Base-by-base conservation (phyloP, 2,329 filamentous ascomycete genomes). In the Alternaria conjuncta region DNA sequence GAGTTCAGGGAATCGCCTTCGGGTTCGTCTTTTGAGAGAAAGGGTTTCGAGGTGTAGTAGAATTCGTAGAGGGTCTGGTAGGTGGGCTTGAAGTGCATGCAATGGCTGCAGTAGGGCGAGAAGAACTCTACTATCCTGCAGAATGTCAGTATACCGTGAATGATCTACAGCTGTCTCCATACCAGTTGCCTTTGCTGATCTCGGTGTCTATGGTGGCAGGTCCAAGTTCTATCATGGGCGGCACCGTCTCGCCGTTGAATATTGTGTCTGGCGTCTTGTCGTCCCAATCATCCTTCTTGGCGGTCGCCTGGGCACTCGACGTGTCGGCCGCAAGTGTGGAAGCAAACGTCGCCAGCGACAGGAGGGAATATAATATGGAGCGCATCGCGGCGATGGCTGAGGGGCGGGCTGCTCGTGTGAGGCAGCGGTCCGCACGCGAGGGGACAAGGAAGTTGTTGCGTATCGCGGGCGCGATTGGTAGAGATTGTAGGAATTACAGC, bases 1-100 rank as follows among this genome's bases (percentile, higher is more conserved):
- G 87, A 86, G 75, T 90, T 90, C 45, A 88, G 78, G 1, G 85
- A 83, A 72, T 82, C 84, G 72, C 78, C 82, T 26, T 80, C 76
- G 47, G 82, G 83, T 10, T 83, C 80, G 21, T 85, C 80, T 53
- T 84, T 81, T 55, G 84, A 80, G 10, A 65, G 59, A 25, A 90
- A 82, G 15, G 91, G 90, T 73, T 93, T 90, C 41, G 93, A 96
- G 41, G 94, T 97, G 83, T 93, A 89, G 83, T 97, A 99, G 81
- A 90, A 97, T 82, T 99, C 96, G 85, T 98, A 97, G 13, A 95
- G 81, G 6, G 94, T 97, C 81, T 98, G 94, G 85, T 89, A 97
- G 55, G 88, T 90, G 8, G 96, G 96, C 56, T 92, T 93, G 75
- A 93, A 92, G 54, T 86, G 84, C 78, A 86, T 86, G 83, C 94